phyloP scores from a whole-genome alignment of 2,329 filamentous ascomycete genomes.

The Chalaropsis ovoidea region DNA sequence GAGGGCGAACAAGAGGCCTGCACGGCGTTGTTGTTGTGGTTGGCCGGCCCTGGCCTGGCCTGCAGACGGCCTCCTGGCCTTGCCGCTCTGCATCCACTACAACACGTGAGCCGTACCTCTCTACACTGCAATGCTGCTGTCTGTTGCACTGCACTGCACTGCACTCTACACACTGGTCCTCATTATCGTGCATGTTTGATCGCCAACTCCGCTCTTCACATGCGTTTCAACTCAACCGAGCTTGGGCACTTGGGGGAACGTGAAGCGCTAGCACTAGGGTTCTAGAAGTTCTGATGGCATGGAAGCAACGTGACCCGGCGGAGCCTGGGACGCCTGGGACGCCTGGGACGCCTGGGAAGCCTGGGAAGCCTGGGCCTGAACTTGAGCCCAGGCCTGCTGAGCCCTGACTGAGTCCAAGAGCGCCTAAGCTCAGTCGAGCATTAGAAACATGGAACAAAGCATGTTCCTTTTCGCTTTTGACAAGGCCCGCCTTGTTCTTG shows the following conservation, averaged over 20 bases:
- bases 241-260: neutral
- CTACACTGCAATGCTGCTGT: too few species aligned
- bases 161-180: neutral
- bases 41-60: too few species aligned
- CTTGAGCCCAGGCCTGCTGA: neutral
- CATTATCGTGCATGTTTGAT: constrained; percentile 5
- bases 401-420: neutral
- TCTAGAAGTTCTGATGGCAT: neutral
- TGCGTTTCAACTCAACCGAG: neutral
- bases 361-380: neutral
- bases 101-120: too few species aligned
- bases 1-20: neutral
- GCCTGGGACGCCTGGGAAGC: too few species aligned
- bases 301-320: neutral
- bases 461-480: neutral
- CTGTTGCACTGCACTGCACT: too few species aligned
- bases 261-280: neutral
- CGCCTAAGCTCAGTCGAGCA: neutral
- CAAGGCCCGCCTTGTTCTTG: neutral
- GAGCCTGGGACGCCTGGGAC: too few species aligned
- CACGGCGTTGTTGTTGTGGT: too few species aligned
- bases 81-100: too few species aligned
- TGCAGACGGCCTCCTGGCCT: too few species aligned
- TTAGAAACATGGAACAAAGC: constrained; percentile 4
- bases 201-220: neutral